Base-by-base conservation (phyloP, 202 grass and related monocot genomes). In the Schoenoplectus tabernaemontani region DNA sequence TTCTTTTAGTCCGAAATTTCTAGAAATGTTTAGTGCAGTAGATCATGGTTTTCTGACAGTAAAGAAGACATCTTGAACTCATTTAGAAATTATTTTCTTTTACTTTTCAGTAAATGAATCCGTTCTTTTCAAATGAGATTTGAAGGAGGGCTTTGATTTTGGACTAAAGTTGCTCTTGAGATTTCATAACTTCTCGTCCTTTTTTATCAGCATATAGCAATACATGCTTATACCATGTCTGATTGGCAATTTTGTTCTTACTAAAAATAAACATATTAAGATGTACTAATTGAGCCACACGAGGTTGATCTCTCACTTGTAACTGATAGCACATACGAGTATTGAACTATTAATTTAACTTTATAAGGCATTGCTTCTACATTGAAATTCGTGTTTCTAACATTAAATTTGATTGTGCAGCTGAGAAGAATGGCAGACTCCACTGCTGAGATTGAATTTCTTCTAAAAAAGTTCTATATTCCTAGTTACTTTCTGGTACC, bases 391-490 rank as follows among this genome's bases (percentile, higher is more conserved):
- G 23, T 73, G 23, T 32, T 72, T 17, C 0, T 73, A 50, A 73
- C 24, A 50, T 32, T 8, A 50, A 17, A 17, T 73, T 73, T 73
- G 24, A 17, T 67, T 13, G 10, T 79, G 53, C 74, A 65, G 60
- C 23, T 82, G 26, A 42, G 17, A n/a, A 63, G n/a, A 83, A 96
- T 93, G 92, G 85, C 58, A 34, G 46, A 76, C 5, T 71, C 26
- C n/a, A 70, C 2, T 56, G 43, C 59, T 41, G 71, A 88, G 33
- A 81, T 73, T 77, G 85, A 87, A 65, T 64, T 59, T 37, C 46
- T 78, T 16, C 24, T 87, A 78, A 92, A 88, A 83, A 88, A 93
- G 30, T 99, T 99, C 72, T 86, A 83, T 36, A 91, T 99, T 23
- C 92, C 96, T 32, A 85, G 70, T 58, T 96, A 96, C 64, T 85